Evolutionary conservation across 495 filamentous ascomycete species (phyloP), one percentile per base, ranked within the genome.

Genomic region (Sphaerosporella brunnea): DNA sequence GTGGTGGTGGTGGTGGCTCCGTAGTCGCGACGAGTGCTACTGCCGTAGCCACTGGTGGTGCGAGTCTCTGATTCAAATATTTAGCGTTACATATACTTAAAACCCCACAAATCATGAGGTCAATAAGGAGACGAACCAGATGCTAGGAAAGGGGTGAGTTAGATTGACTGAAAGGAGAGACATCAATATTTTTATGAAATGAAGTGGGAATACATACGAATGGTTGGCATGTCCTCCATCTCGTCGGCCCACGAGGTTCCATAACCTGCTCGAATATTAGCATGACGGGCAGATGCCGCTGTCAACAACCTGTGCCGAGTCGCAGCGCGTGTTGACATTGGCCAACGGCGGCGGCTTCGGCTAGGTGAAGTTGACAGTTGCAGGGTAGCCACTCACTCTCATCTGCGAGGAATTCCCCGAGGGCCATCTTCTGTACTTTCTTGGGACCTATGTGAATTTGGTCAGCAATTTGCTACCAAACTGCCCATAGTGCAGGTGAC

Each of bases 401-500:
- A 59, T 94, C 83, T 50, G 71, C 73, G 70, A 96, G 70, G 71
- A 99, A 96, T 56, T 78, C 77, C 66, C 83, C 82, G 57, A 95
- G 75, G 68, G 78, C 79, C 80, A 97, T 84, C 75, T 90, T 96
- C 71, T 84, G 78, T 78, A 72, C 69, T 85, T 87, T 56, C 63
- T 77, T 75, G 68, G 94, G 94, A 45, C 84, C 70, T 83, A 85
- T 36, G 23, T n/a, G 39, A 43, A 54, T 38, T 54, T 47, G n/a
- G 60, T 74, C 49, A 73, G 30, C 30, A 15, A 47, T 47, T 8
- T 20, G 16, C n/a, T n/a, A n/a, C n/a, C n/a, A n/a, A n/a, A n/a
- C n/a, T n/a, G n/a, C n/a, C n/a, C n/a, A n/a, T n/a, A n/a, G n/a
- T n/a, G n/a, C n/a, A n/a, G n/a, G n/a, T n/a, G n/a, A n/a, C n/a